Base-by-base conservation (phyloP, 2,329 filamentous ascomycete species). In the Dryadomyces quercus-mongolicae region DNA sequence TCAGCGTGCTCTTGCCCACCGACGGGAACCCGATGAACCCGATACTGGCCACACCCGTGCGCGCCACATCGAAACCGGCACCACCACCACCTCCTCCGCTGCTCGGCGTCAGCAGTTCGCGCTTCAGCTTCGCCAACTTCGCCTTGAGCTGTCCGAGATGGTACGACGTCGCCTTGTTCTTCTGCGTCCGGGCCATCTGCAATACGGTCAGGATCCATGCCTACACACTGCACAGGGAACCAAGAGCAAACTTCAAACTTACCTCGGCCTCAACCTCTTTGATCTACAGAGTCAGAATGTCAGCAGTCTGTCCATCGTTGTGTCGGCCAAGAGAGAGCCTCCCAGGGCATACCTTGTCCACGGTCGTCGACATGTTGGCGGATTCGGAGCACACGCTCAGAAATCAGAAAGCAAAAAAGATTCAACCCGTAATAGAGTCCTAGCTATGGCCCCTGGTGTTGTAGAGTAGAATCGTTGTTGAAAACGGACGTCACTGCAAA, bases 1-100 rank as follows among this genome's bases (percentile, higher is more conserved):
- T 96, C 64, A 98, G 77, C 51, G 93, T 98, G 79, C 89, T 95
- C 74, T 98, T 98, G 58, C 93, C 93, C 59, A 98, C 93, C 1
- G 93, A 98, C 1, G 93, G 93, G 66, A 98, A 98, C 36, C 93
- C 93, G 66, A 97, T 96, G 72, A 97, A 97, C 46, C 92, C 92
- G 65, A 98, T 84, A 76, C 88, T 95, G 60, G 93, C 93, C 60
- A 97, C 93, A 76, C 93, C 93, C 52, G 93, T 98, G 70, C 93
- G 85, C 58, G 93, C 93, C 60, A 98, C 93, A 74, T 98, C 93
- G 76, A 98, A 98, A 56, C 93, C 93, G 57, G 86, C 75, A 67
- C 87, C 88, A 59, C 83, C 90, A 55, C 87, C 91, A 54, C 91
- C 89, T 51, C 91, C 87, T 51, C 88, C 78, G 44, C 82, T 78